phyloP scores from a whole-genome alignment of 2,329 filamentous ascomycete species.

The Neofusicoccum ribis region DNA sequence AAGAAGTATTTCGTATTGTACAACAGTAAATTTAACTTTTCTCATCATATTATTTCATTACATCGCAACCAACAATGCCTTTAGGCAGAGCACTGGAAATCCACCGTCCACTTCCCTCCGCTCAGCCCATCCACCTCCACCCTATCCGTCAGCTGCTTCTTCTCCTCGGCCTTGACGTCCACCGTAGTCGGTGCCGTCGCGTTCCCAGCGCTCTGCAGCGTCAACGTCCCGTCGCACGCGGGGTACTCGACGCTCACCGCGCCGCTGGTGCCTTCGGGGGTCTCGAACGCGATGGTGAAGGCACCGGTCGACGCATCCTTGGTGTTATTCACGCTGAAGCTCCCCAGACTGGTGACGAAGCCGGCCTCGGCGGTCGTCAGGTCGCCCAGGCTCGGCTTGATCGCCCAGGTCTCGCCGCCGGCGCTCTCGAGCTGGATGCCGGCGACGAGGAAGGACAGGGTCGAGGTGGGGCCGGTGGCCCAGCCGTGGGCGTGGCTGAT shows the following conservation, averaged over 20 bases:
- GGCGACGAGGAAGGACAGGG: slow-evolving; percentile 44
- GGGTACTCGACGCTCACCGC: slow-evolving; percentile 30
- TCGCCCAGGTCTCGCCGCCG: slow-evolving; percentile 44
- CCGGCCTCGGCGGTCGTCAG: slow-evolving; percentile 46
- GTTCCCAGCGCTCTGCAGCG: slow-evolving; percentile 1
- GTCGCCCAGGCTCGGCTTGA: slow-evolving; percentile 49
- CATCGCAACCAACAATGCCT: not conserved
- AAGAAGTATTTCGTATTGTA: too few species aligned
- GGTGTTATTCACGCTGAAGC: slow-evolving; percentile 31
- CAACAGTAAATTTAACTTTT: too few species aligned
- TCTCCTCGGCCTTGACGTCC: not conserved
- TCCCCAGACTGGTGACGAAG: slow-evolving; percentile 47
- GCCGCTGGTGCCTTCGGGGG: slow-evolving; percentile 33
- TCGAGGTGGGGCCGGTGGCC: slow-evolving; percentile 37
- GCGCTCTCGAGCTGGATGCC: slow-evolving; percentile 45
- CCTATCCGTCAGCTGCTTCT: not conserved
- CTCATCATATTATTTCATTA: too few species aligned
- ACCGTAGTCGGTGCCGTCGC: too few species aligned
- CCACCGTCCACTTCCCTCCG: slow-evolving; percentile 30
- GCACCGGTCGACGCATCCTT: slow-evolving; percentile 17
- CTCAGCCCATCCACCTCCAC: slow-evolving; percentile 25
- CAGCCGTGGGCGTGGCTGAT: slow-evolving; percentile 47
- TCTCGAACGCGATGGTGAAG: slow-evolving; percentile 33
- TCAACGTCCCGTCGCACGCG: slow-evolving; percentile 26
- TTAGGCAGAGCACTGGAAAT: slow-evolving; percentile 7